Evolutionary conservation across 306 rosid genomes (phyloP), one percentile per base, ranked within the genome.

Genomic region (Fagus crenata): DNA sequence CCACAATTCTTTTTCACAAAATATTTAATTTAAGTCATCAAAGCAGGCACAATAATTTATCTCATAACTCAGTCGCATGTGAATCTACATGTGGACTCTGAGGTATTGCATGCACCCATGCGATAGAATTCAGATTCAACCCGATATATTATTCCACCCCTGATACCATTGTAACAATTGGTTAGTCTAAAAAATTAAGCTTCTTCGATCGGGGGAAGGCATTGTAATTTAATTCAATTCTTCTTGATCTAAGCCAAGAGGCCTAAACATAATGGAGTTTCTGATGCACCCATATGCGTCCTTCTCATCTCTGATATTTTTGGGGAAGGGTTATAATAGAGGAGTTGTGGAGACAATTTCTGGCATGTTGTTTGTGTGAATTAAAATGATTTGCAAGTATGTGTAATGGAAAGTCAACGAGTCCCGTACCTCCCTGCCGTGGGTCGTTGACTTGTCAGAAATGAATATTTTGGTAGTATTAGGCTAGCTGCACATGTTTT

Each of bases 361-460:
- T 75, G 80, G 71, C 83, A 71, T 64, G 76, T 54, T 69, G 46
- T 79, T 67, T 67, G 81, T 40, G 73, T 79, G 59, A 14, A 77
- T 75, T 56, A 82, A 73, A 80, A 75, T 65, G 68, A 43, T 32
- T 33, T 46, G 63, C 65, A 84, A 76, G 80, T 77, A 74, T 74
- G 51, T 65, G 76, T 46, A 81, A 71, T 0, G 6, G 54, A 85
- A 86, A 78, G 96, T 90, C 96, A 90, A 90, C 85, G 80, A 14
- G 84, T 74, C 80, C 51, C 49, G 59, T 76, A 76, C 82, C 84
- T 53, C 79, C 63, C 46, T 56, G 85, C 61, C 33, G 40, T 68
- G 68, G 73, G 72, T 70, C 82, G 77, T 83, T 90, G 92, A 88
- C 96, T 46, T 85, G 91, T 86, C 92, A 90, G 94, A 72, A 82